Evolutionary conservation across 148 eudicot genomes (phyloP).

Genomic region (Drosera capensis): DNA sequence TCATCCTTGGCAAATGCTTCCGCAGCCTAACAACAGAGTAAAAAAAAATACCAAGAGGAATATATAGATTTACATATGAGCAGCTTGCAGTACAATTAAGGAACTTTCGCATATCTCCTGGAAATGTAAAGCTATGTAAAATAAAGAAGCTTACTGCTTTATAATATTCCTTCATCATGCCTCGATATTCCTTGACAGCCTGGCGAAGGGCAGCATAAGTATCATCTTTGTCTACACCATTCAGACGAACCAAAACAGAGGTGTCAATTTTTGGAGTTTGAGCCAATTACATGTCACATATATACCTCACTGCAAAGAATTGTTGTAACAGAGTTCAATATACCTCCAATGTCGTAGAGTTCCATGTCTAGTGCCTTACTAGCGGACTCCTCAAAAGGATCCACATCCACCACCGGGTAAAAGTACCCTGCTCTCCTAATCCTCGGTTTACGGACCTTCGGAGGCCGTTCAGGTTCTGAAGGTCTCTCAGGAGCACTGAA

Average conservation of each 20-base stretch:
- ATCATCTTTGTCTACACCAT: conserved; percentile 14
- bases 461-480: background rate
- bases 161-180: conserved; percentile 25
- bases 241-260: background rate
- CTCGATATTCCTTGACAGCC: conserved; percentile 33
- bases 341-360: no score
- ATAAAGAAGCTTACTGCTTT: conserved; percentile 24
- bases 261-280: no score
- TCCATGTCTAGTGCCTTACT: no score
- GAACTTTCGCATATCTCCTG: no score
- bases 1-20: conserved; percentile 32
- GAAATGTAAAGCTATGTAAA: background rate
- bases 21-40: conserved; percentile 27
- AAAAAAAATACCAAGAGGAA: no score
- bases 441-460: background rate
- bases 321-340: no score
- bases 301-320: no score
- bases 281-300: no score
- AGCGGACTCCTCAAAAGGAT: background rate
- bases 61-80: no score
- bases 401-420: background rate
- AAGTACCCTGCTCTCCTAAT: background rate
- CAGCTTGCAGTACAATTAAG: no score
- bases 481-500: conserved; percentile 13
- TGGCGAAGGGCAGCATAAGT: conserved; percentile 22